Percentiles rank a stretch among this genome's conserved stretches.
These are phyloP conservation scores for Nitzschia palea DNA, from an alignment of 108 stramenopile species.

Conservation along the genomic window DNA sequence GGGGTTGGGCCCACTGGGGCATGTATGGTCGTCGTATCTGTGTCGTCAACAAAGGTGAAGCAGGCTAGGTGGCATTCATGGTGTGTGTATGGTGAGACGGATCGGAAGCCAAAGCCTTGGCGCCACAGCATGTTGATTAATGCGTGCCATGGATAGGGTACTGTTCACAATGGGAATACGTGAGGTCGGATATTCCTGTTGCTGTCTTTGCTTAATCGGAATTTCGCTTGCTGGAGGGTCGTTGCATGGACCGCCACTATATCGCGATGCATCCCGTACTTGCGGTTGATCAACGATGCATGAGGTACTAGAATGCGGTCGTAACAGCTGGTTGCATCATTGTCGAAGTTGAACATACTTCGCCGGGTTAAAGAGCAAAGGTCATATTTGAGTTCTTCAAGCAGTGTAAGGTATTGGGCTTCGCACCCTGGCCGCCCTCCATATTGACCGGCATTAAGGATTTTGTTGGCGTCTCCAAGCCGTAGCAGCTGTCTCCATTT, in stretches of 20 bases:
- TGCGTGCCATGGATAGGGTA: too few relatives aligned
- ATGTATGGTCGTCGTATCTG: neutral
- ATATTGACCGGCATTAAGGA: neutral
- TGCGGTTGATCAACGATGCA: neutral
- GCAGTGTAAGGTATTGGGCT: neutral
- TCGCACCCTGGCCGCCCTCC: conserved; percentile 2
- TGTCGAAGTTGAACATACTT: too few relatives aligned
- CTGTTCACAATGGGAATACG: too few relatives aligned
- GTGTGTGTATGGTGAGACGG: neutral
- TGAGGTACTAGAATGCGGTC: neutral
- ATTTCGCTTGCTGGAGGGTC: too few relatives aligned
- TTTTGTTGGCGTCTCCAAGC: neutral
- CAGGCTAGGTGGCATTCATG: neutral
- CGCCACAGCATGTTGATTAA: neutral
- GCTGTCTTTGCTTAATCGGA: too few relatives aligned
- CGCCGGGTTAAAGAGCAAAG: neutral
- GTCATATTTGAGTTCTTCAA: neutral
- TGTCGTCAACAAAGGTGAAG: neutral
- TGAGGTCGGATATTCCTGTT: too few relatives aligned
- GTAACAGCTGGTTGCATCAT: conserved; percentile 5
- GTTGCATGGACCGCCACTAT: too few relatives aligned
- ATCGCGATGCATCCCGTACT: too few relatives aligned
- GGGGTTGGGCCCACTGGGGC: neutral
- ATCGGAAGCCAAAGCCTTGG: neutral
- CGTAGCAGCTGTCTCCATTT: neutral